Evolutionary conservation across 768 basidiomycete species (phyloP).

Genomic region (Leucocoprinus leucothites): DNA sequence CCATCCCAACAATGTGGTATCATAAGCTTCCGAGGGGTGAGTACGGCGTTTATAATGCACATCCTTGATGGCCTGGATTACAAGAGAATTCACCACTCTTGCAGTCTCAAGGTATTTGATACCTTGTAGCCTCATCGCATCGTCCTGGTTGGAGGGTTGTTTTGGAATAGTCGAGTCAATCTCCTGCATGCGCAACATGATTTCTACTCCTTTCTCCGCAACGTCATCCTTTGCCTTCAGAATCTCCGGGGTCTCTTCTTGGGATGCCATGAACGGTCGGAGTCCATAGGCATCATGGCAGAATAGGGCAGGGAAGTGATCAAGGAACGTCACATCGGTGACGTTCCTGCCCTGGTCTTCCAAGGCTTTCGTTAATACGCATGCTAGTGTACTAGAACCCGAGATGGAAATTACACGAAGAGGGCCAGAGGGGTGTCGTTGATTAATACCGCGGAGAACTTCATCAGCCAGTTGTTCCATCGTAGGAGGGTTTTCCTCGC

Average conservation of each 20-base stretch:
- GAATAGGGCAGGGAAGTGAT: conserved; percentile 6
- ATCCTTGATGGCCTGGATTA: background rate
- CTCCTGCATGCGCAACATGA: conserved; percentile 3
- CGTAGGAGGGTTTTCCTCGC: background rate
- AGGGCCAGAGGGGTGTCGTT: background rate
- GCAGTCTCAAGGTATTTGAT: background rate
- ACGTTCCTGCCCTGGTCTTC: background rate
- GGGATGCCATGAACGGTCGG: background rate
- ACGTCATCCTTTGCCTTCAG: background rate
- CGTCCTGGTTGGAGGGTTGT: background rate
- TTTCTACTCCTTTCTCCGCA: background rate
- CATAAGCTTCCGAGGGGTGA: background rate
- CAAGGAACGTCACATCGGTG: background rate
- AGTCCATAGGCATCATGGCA: conserved; percentile 2
- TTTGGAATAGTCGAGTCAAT: background rate
- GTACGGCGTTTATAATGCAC: background rate
- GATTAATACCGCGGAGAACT: background rate
- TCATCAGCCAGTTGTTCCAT: background rate
- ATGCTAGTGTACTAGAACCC: conserved; percentile 1
- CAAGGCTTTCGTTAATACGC: background rate
- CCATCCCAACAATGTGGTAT: background rate
- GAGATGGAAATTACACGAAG: conserved; percentile 1
- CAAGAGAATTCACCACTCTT: background rate
- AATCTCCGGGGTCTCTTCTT: background rate
- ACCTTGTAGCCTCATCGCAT: background rate